A percentile compares a stretch with the other conserved stretches of the same genome.
These are phyloP conservation scores for Pseudonitzschia delicatissima DNA, from an alignment of 108 stramenopile genomes.

Conservation along the genomic window DNA sequence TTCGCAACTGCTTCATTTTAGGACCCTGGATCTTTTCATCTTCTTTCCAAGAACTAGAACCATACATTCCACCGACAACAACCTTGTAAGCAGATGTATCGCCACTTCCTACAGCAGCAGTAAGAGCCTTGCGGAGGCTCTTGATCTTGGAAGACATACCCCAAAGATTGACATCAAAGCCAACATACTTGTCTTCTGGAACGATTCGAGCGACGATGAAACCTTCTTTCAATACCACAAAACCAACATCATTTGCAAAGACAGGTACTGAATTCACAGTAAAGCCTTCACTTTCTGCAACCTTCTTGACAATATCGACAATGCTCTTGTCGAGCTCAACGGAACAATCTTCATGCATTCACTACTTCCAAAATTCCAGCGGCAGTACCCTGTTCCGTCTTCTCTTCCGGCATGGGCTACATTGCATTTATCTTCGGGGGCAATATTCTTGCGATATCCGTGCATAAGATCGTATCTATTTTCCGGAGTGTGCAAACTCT, in stretches of 20 bases:
- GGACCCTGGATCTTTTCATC: slow-evolving; percentile 76
- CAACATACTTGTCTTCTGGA: slow-evolving; percentile 25
- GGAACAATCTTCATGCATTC: slow-evolving; percentile 49
- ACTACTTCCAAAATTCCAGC: slow-evolving; percentile 65
- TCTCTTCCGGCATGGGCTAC: slow-evolving; percentile 17
- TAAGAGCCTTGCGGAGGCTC: slow-evolving; percentile 27
- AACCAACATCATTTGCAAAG: slow-evolving; percentile 24
- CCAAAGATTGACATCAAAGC: slow-evolving; percentile 56
- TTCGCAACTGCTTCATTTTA: slow-evolving; percentile 29
- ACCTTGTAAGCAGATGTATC: slow-evolving; percentile 52
- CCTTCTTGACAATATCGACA: slow-evolving; percentile 14
- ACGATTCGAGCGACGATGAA: slow-evolving; percentile 28
- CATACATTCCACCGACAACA: slow-evolving; percentile 81
- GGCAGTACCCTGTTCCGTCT: slow-evolving; percentile 37
- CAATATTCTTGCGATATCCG: slow-evolving; percentile 26
- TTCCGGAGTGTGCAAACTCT: background rate
- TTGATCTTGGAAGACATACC: slow-evolving; percentile 38
- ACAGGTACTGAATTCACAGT: slow-evolving; percentile 26
- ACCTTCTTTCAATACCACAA: slow-evolving; percentile 34
- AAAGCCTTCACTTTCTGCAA: slow-evolving; percentile 39
- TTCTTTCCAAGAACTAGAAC: slow-evolving; percentile 68
- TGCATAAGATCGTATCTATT: slow-evolving; percentile 21
- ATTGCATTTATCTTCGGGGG: slow-evolving; percentile 22
- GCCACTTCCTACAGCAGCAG: slow-evolving; percentile 31
- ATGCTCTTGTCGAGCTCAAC: slow-evolving; percentile 19